Evolutionary conservation across 768 basidiomycete genomes (phyloP), one percentile per base, ranked within the genome.

Genomic region (Pleurotus cornucopiae): DNA sequence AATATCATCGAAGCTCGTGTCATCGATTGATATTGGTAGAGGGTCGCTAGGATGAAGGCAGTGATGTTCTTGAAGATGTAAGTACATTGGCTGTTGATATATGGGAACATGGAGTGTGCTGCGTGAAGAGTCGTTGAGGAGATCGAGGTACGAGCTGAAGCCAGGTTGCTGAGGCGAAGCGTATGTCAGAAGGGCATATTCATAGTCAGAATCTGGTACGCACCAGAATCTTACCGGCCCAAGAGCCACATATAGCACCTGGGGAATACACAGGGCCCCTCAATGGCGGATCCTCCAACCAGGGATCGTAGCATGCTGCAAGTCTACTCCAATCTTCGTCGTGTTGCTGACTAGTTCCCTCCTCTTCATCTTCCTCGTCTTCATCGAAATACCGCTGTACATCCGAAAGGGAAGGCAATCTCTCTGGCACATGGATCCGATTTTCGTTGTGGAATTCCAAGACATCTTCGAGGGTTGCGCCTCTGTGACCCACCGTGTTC

Each of bases 281-380:
- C 25, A 78, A 61, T 11, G 75, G 70, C n/a, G 65, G 63, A 41
- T 70, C 65, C 30, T 63, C 62, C 20, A 64, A 60, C 64, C 68
- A 72, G 3, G 72, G 67, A 49, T 78, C 69, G 56, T 73, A 64
- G 49, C 79, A 81, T 6, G 69, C 65, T 3, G 75, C 76, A 20
- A 78, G 60, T 37, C 80, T 74, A 59, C 67, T 72, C 81, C 80
- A 83, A 54, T 80, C 79, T 45, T 63, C 63, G 60, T 83, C 82
- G 57, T 76, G 72, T 18, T 58, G 60, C 38, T 58, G 56, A 39
- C 76, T 26, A 25, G 54, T 6, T 7, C 39, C 38, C n/a, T 59
- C 64, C 7, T 56, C 61, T n/a, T 58, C 58, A 26, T 57, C 59
- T 18, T 59, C 58, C 25, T 57, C 60, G 12, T 55, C 49, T 25